Evolutionary conservation across 768 basidiomycete genomes (phyloP).

Genomic region (Hebeloma cylindrosporum): DNA sequence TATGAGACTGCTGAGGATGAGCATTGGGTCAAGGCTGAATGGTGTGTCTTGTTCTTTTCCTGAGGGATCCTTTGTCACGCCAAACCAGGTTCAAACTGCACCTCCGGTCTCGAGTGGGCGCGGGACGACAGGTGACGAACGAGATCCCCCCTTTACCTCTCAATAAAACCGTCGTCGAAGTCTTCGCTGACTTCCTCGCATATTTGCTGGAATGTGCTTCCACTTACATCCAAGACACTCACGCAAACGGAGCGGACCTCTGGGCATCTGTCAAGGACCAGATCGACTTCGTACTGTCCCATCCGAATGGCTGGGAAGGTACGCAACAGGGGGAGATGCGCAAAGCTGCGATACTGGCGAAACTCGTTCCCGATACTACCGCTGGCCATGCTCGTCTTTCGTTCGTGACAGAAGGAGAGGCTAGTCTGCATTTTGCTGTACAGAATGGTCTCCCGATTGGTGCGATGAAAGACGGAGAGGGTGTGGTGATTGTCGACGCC

Average conservation of each 20-base stretch:
- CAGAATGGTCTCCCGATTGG: conserved; percentile 32
- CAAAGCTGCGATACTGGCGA: conserved; percentile 41
- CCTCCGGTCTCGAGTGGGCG: conserved; percentile 27
- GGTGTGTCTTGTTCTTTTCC: conserved; percentile 27
- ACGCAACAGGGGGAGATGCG: conserved; percentile 44
- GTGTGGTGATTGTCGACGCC: conserved; percentile 55
- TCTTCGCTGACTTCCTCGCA: conserved; percentile 49
- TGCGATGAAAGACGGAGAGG: conserved; percentile 36
- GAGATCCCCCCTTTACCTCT: conserved; percentile 44
- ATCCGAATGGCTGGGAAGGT: conserved; percentile 46
- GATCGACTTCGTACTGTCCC: conserved; percentile 46
- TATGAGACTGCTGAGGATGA: conserved; percentile 44
- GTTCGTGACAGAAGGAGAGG: conserved; percentile 55
- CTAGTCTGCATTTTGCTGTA: conserved; percentile 50
- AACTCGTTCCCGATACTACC: conserved; percentile 36
- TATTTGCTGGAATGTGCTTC: conserved; percentile 46
- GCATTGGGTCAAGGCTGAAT: conserved; percentile 51
- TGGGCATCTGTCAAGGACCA: conserved; percentile 41
- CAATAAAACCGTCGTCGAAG: conserved; percentile 40
- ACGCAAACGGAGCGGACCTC: conserved; percentile 39
- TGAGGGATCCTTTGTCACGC: background rate
- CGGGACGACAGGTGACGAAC: conserved; percentile 24
- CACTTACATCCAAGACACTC: conserved; percentile 45
- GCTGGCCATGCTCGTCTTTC: conserved; percentile 38
- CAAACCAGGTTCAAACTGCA: conserved; percentile 38